Evolutionary conservation across 208 protist genomes (phyloP), one percentile per base, ranked within the genome.

Genomic region (Acanthamoeba castellanii): DNA sequence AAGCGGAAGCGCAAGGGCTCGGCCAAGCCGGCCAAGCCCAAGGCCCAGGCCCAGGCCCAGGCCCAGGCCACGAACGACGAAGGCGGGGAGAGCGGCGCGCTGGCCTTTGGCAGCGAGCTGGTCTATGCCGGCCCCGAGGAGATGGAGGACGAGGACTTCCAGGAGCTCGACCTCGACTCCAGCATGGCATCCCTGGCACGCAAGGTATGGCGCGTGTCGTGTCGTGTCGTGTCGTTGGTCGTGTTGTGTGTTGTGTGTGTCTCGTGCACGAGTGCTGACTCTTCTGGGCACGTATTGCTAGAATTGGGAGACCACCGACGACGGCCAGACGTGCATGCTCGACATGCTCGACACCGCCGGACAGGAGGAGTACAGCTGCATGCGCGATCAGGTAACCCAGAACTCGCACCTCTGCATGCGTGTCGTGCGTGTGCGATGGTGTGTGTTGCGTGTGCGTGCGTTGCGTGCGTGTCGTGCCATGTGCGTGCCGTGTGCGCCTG

Each of bases 341-440:
- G 97, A 98, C 68, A 98, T 98, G 32, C 76, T 96, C n/a, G 97
- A 98, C 96, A 98, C 97, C n/a, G 97, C 97, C 32, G 97, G 93
- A 27, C 97, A 98, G 92, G 97, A 98, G 68, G 97, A 98, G 88
- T 98, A 96, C 94, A 93, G 47, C 27, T 95, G 96, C 18, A 98
- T 98, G 96, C 95, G 97, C 78, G 97, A 98, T 72, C 25, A 50
- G 30, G 72, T 81, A 76, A 76, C 45, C 45, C 45, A 30, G 32
- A 74, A 16, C 14, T 42, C 18, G 14, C 8, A 47, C 61, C n/a
- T 70, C 25, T 9, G 13, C 61, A 8, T 74, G n/a, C 13, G 52
- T 57, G 52, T 57, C 37, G 52, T 57, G 52, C 18, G 16, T 59
- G 55, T 59, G 55, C 20, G 55, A 16, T 59, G 5, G 55, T 59